Base-by-base conservation (phyloP, 2,329 filamentous ascomycete species). In the Fusarium coicis region DNA sequence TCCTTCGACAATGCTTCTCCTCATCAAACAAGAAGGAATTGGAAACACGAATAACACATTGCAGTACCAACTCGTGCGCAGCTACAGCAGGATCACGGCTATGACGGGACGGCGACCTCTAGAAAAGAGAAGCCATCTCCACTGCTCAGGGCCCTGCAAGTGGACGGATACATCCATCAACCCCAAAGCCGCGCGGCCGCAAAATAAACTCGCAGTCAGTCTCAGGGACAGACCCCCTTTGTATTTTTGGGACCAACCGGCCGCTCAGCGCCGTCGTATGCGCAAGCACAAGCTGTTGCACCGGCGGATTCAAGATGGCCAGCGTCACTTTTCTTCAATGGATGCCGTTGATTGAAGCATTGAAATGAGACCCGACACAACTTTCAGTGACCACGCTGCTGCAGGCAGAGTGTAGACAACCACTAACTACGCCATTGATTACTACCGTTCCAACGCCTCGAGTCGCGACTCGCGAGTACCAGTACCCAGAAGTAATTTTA, bases 171-270 rank as follows among this genome's bases (percentile, higher is more conserved):
- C 52, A 59, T 46, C 65, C 53, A 70, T 70, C 58, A 64, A 50
- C 52, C 67, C 32, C 55, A 58, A 73, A 73, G 70, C 70, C 70
- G 70, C 70, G 70, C 70, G 70, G 66, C 70, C 70, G 52, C 70
- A 73, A 61, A 73, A 73, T 73, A 73, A 66, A 73, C 70, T 73
- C 66, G 43, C 69, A 70, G 70, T 70, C 55, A 61, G 70, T 70
- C 69, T 73, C 65, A 72, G 69, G 65, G 53, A 63, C 56, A 55
- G 52, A 47, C 57, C 66, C 65, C 64, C 39, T 62, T 56, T 40
- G 36, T 19, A 42, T 28, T 28, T 30, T 30, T 63, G 37, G 49
- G 47, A 26, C 44, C 37, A 49, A 50, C 32, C 43, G 42, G 46
- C 58, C 65, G 66, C 57, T 55, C 63, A 54, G 28, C 44, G 26